Base-by-base conservation (phyloP, 148 eudicot genomes). In the Diospyros kaki region DNA sequence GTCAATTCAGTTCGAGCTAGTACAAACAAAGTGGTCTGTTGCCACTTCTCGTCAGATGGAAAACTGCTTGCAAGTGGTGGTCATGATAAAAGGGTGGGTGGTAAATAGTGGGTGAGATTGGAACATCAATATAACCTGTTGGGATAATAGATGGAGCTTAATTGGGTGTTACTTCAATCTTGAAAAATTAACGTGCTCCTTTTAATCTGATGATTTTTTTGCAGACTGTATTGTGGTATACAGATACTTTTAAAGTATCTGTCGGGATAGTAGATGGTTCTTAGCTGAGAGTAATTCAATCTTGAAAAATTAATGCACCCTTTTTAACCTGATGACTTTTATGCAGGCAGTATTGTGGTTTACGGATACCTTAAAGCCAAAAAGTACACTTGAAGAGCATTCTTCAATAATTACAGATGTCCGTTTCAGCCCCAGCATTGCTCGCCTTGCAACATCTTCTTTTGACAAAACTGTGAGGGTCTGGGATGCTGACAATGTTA, bases 21-120 rank as follows among this genome's bases (percentile, higher is more conserved):
- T 82, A 62, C 77, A 13, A 85, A 77, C 83, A 93, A 93, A 83
- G 94, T 93, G 69, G 86, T 74, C 28, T 93, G 98, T 74, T 93
- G 98, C 77, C 98, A 93, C 77, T 93, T 93, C 79, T 93, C 98
- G 42, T 82, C 94, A 10, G 98, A 93, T 81, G 98, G 98, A 68
- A 93, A 93, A 79, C 81, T 93, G 81, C 98, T 93, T 66, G 98
- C 98, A 63, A 91, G 87, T 81, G 98, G 98, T 58, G 97, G 94
- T 68, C 98, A 93, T 70, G 98, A 93, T 83, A 93, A 91, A 80
- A 93, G 88, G 94, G 98, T 84, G 53, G 48, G 62, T 63, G 40
- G 12, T 42, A 45, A 28, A 45, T 42, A 17, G 68, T 44, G n/a
- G 56, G 7, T 74, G 13, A 28, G 55, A 48, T 58, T 58, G 38